Evolutionary conservation across 805 yeast genomes (phyloP), one percentile per base, ranked within the genome.

Genomic region (Saturnispora sanitii): DNA sequence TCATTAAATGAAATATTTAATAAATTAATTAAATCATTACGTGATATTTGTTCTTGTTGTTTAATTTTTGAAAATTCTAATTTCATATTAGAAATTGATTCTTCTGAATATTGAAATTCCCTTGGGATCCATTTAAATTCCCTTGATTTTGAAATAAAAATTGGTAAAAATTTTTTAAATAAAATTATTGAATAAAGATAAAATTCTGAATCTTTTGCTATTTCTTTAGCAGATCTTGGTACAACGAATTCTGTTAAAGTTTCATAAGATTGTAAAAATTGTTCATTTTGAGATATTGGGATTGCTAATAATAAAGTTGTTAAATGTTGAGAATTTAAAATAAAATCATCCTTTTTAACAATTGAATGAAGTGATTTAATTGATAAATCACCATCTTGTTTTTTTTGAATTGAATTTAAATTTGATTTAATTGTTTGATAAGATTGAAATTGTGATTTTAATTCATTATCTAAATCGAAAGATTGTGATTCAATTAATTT

Each of bases 61-160:
- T 77, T 73, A 11, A 94, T 86, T 45, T 73, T 67, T 51, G 81
- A 79, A 55, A 75, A 86, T 61, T 90, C 96, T 58, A 78, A 71
- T 58, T 83, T 77, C 70, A 83, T 66, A 53, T 75, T 72, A 51
- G 77, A 79, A 46, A 85, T 72, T 33, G 71, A 61, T 46, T 81
- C 86, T 54, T 84, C 94, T 4, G 90, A 79, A 62, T 85, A 88
- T 45, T 77, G 75, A 56, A 87, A 86, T 52, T 92, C 98, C 56
- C 99, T 77, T 33, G 96, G 96, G 47, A 82, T 76, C 79, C 85
- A 92, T 64, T 84, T 85, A 51, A 69, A 71, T 54, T 92, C 98
- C 58, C 97, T 76, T 32, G 84, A 73, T 38, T 77, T 76, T 43
- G 70, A 66, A 37, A 74, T 66, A 53, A 85, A 90, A 44, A 81